A percentile compares a stretch with the other conserved stretches of the same genome.
Conservation (phyloP, 1,139 yeast species). For the Petasospora fabianii region DNA sequence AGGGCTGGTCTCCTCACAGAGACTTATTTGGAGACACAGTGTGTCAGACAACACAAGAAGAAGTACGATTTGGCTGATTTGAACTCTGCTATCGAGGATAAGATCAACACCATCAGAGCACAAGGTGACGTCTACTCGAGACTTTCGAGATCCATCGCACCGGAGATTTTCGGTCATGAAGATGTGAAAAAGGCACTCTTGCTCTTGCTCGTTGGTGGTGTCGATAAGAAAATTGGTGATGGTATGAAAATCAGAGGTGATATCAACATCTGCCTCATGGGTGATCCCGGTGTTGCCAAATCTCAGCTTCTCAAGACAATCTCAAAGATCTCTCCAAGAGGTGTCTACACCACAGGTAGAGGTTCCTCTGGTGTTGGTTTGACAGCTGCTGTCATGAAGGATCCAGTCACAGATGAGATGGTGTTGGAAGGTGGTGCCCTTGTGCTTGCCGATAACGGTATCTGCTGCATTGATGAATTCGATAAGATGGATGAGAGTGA, state of each 20-base stretch:
- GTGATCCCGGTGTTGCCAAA: slow-evolving; percentile 99
- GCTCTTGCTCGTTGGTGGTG: slow-evolving; percentile 88
- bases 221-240: slow-evolving; percentile 89
- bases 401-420: slow-evolving; percentile 98
- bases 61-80: slow-evolving; percentile 70
- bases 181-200: slow-evolving; percentile 92
- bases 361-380: slow-evolving; percentile 99
- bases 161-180: slow-evolving; percentile 92
- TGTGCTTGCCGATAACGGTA: slow-evolving; percentile 95
- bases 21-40: slow-evolving; percentile 87
- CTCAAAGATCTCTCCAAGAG: slow-evolving; percentile 91
- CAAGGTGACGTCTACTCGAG: slow-evolving; percentile 75
- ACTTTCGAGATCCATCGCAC: slow-evolving; percentile 89
- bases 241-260: slow-evolving; percentile 98
- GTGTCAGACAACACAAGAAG: slow-evolving; percentile 81
- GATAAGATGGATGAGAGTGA: slow-evolving; percentile 98
- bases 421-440: slow-evolving; percentile 98
- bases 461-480: slow-evolving; percentile 98
- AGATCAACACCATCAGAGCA: slow-evolving; percentile 49
- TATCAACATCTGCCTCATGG: slow-evolving; percentile 94
- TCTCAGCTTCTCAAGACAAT: slow-evolving; percentile 92
- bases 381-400: slow-evolving; percentile 98
- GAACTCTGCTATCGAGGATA: slow-evolving; percentile 51
- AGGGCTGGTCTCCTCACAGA: slow-evolving; percentile 92
- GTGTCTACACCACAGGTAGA: slow-evolving; percentile 96